Evolutionary conservation across 2,329 filamentous ascomycete genomes (phyloP).

Genomic region (Colletotrichum sp.): DNA sequence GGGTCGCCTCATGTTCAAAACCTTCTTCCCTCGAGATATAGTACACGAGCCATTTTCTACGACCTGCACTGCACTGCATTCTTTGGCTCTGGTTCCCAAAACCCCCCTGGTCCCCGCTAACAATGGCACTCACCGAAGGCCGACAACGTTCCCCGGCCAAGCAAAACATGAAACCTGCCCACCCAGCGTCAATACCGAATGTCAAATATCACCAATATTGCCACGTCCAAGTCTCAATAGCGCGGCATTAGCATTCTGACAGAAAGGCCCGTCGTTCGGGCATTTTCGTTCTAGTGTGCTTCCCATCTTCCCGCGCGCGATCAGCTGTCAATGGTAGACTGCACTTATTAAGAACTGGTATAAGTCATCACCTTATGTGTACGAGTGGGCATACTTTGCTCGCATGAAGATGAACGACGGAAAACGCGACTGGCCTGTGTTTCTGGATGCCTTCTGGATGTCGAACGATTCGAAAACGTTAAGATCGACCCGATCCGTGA

Average conservation of each 20-base stretch:
- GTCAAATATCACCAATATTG: not conserved
- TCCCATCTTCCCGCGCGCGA: not conserved
- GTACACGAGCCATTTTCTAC: not conserved
- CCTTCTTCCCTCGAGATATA: not conserved
- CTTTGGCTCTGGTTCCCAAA: not conserved
- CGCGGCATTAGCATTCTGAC: not conserved
- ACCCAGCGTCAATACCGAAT: not conserved
- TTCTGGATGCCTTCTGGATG: not conserved
- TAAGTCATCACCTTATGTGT: not conserved
- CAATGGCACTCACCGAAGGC: not conserved
- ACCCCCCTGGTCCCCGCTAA: not conserved
- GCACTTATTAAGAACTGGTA: not conserved
- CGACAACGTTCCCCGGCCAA: not conserved
- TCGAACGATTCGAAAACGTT: not conserved
- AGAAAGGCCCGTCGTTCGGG: not conserved
- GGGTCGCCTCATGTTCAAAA: not conserved
- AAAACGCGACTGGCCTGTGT: not conserved
- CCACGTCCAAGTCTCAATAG: not conserved
- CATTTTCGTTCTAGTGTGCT: not conserved
- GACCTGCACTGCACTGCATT: not conserved
- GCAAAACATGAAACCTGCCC: constrained; percentile 5
- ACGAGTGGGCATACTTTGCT: not conserved
- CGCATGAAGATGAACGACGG: not conserved
- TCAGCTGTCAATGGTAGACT: not conserved
- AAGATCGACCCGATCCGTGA: not conserved